Conservation (phyloP, 345 rosid genomes). For the Salix caprea region DNA sequence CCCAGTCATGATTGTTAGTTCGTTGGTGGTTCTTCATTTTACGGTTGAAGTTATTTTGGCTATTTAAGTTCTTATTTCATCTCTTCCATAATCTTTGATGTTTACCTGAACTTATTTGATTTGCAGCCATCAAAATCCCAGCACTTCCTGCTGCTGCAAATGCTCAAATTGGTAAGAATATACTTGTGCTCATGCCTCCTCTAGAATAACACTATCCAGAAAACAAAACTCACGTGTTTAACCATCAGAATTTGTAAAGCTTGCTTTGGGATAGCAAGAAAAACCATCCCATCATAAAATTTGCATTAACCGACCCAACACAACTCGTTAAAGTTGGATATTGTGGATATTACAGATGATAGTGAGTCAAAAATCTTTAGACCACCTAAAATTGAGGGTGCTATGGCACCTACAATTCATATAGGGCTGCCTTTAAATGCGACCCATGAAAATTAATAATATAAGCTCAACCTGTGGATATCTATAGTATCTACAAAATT, state of each 20-base stretch:
- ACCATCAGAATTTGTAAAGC: neutral
- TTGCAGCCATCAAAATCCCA: slow-evolving; percentile 75
- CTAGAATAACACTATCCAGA: neutral
- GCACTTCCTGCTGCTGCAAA: slow-evolving; percentile 96
- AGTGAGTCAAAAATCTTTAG: too few relatives aligned
- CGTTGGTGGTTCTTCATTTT: neutral
- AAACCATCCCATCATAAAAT: too few relatives aligned
- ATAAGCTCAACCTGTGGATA: too few relatives aligned
- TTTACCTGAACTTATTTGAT: neutral
- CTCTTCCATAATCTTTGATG: neutral
- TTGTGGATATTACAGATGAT: too few relatives aligned
- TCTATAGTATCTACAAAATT: too few relatives aligned
- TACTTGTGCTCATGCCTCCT: neutral
- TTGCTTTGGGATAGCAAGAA: neutral
- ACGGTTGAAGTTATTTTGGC: neutral
- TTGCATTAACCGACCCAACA: too few relatives aligned
- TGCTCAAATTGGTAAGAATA: slow-evolving; percentile 55
- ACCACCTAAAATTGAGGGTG: too few relatives aligned
- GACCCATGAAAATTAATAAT: too few relatives aligned
- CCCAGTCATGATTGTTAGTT: neutral
- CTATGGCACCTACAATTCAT: too few relatives aligned
- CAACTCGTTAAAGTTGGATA: too few relatives aligned
- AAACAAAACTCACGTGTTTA: neutral
- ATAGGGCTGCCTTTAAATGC: too few relatives aligned
- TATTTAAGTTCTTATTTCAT: neutral